Evolutionary conservation across 345 rosid species (phyloP), one percentile per base, ranked within the genome.

Genomic region (Eucalyptus sp.): DNA sequence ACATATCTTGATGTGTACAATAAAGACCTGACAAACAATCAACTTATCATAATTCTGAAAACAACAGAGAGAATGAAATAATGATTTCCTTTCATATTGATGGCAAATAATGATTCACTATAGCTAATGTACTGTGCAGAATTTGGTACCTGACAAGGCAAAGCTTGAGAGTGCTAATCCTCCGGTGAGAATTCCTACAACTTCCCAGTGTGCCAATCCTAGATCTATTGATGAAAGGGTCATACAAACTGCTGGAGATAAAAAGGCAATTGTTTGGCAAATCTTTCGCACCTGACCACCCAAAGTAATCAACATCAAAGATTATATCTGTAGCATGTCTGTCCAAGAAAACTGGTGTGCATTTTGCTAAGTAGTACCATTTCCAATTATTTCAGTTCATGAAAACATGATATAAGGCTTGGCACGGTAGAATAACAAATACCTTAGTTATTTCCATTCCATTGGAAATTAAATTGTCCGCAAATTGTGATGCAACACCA

Each of bases 1-100:
- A 97, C 52, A 97, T 96, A 94, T 97, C 99, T 92, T 97, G 99
- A 95, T 97, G 99, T 16, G 97, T 96, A 91, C 99, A 97, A 89
- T 96, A 96, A 88, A 96, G 94, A 88, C 98, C 96, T 96, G 94
- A 85, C 49, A 52, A 91, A 87, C 68, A 85, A 46, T 48, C 4
- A 24, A 64, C 25, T 81, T 48, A 48, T 37, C 56, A 15, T 51
- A 22, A 60, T 48, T 52, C 29, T 41, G 64, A 88, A 50, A 48
- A 87, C 52, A 71, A 88, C 44, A 18, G 66, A 25, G 50, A 48
- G 3, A 54, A 50, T 37, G 51, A 37, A 68, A 31, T 43, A 51
- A 46, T 48, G 43, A 51, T 16, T 25, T 12, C 17, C 37, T 54
- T 24, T 31, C 76, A 24, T 76, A 37, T 76, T 20, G 48, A 76